Evolutionary conservation across 805 yeast species (phyloP), one percentile per base, ranked within the genome.

Genomic region (Saturnispora halmiae): DNA sequence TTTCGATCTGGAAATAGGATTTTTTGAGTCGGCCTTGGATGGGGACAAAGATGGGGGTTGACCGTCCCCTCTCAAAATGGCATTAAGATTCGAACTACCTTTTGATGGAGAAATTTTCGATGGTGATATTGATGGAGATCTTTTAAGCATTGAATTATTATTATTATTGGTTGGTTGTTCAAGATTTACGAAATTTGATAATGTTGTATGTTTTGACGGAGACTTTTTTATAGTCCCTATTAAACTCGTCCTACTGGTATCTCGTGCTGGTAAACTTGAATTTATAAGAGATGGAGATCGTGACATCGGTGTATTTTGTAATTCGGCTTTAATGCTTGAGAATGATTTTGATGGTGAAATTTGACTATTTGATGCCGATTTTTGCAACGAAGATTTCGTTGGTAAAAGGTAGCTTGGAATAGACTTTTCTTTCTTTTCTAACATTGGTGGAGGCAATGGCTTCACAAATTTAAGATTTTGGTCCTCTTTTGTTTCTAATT

Each of bases 361-460:
- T 14, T 29, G 34, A 14, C 30, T 34, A 3, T 30, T 40, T 2
- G 48, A 47, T 4, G 36, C 20, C 5, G 46, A 43, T 34, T 38
- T 46, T 34, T 44, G 47, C 21, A 48, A 15, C 10, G 53, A 51
- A 1, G 55, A 42, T 19, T 46, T 49, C 8, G 55, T 51, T 4
- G 55, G 55, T n/a, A 45, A 38, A 22, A 51, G 38, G 38, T 51
- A 51, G 3, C 48, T 45, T 14, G 55, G 55, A 6, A 47, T 29
- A n/a, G 43, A 21, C 18, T 46, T 46, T 30, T 36, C 29, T 9
- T 40, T 31, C 9, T 15, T 28, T n/a, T 29, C 31, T 11, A 39
- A 20, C 6, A 34, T 34, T 22, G 40, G 40, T n/a, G 49, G 42
- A 2, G 36, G 36, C 15, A 31, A 28, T 28, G 42, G 33, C 19